A percentile compares a stretch with the other conserved stretches of the same genome.
Evolutionary conservation across 2,329 filamentous ascomycete genomes (phyloP).

Genomic region (Colletotrichum siamense): DNA sequence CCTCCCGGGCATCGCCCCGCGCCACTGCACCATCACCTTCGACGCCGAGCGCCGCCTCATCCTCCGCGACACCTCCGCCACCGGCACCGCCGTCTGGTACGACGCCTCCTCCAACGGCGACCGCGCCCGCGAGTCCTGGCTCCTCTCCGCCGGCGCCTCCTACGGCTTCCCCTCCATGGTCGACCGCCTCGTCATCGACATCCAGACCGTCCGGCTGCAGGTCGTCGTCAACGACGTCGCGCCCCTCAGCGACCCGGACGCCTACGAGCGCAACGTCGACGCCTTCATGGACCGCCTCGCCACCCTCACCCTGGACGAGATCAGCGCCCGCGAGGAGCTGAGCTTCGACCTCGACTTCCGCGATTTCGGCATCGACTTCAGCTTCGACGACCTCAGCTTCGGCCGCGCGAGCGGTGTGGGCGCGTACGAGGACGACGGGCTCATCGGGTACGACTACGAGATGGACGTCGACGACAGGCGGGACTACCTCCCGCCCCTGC

Average conservation of each 20-base stretch:
- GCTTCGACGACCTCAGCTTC: slow-evolving; percentile 6
- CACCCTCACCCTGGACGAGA: neutral
- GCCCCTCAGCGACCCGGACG: slow-evolving; percentile 34
- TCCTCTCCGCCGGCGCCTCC: slow-evolving; percentile 35
- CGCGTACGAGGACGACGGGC: neutral
- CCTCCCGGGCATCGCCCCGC: slow-evolving; percentile 36
- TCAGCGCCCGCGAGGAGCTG: neutral
- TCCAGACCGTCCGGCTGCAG: slow-evolving; percentile 44
- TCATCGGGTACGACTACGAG: neutral
- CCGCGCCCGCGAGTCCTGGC: slow-evolving; percentile 39
- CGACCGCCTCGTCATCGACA: slow-evolving; percentile 40
- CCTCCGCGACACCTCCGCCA: slow-evolving; percentile 41
- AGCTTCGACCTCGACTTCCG: neutral
- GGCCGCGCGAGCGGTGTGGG: neutral
- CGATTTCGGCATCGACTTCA: slow-evolving; percentile 11
- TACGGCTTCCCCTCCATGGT: slow-evolving; percentile 38
- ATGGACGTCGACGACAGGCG: neutral
- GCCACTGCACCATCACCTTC: slow-evolving; percentile 44
- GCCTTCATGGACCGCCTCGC: slow-evolving; percentile 28
- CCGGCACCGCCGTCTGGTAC: slow-evolving; percentile 47
- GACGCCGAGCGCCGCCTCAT: slow-evolving; percentile 42
- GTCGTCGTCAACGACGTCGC: slow-evolving; percentile 39
- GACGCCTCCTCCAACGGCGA: slow-evolving; percentile 45
- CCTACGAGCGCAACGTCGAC: slow-evolving; percentile 38
- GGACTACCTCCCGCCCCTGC: slow-evolving; percentile 3